A percentile compares a stretch with the other conserved stretches of the same genome.
Evolutionary conservation across 2,329 filamentous ascomycete species (phyloP).

Genomic region (Tolypocladium capitatum): DNA sequence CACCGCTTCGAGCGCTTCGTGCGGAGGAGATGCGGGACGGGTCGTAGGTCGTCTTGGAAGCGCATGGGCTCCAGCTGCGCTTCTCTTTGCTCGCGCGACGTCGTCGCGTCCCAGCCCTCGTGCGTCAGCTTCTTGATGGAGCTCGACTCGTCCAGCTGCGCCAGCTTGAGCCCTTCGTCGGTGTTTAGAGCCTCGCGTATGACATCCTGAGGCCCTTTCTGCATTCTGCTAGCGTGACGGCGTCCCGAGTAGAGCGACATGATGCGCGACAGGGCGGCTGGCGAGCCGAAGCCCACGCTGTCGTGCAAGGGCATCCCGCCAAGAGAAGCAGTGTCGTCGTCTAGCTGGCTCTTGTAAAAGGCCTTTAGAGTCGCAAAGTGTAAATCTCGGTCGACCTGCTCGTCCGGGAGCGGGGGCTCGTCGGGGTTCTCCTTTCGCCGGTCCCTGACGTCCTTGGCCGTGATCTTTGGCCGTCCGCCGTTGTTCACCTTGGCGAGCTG

Average conservation of each 20-base stretch:
- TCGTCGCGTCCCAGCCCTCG: conserved; percentile 51
- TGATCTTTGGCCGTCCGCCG: conserved; percentile 38
- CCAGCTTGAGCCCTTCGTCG: conserved; percentile 58
- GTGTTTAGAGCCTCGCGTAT: conserved; percentile 69
- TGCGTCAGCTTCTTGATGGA: conserved; percentile 46
- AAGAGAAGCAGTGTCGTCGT: conserved; percentile 42
- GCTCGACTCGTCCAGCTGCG: conserved; percentile 46
- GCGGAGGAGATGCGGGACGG: conserved; percentile 68
- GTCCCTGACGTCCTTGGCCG: conserved; percentile 37
- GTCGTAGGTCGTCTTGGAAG: conserved; percentile 64
- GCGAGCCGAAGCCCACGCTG: conserved; percentile 51
- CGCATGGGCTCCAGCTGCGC: conserved; percentile 40
- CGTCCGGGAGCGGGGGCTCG: conserved; percentile 23
- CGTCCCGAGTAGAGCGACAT: conserved; percentile 78
- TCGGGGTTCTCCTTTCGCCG: conserved; percentile 33
- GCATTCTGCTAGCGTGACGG: conserved; percentile 47
- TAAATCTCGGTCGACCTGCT: conserved; percentile 47
- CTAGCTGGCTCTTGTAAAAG: conserved; percentile 73
- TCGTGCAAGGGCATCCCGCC: conserved; percentile 29
- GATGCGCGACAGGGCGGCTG: conserved; percentile 70
- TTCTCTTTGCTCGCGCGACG: conserved; percentile 33
- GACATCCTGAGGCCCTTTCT: conserved; percentile 51
- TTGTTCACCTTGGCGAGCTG: conserved; percentile 64
- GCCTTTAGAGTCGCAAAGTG: conserved; percentile 61
- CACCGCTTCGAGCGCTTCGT: conserved; percentile 93